phyloP scores from a whole-genome alignment of 768 basidiomycete genomes.

The Mycena maculata region DNA sequence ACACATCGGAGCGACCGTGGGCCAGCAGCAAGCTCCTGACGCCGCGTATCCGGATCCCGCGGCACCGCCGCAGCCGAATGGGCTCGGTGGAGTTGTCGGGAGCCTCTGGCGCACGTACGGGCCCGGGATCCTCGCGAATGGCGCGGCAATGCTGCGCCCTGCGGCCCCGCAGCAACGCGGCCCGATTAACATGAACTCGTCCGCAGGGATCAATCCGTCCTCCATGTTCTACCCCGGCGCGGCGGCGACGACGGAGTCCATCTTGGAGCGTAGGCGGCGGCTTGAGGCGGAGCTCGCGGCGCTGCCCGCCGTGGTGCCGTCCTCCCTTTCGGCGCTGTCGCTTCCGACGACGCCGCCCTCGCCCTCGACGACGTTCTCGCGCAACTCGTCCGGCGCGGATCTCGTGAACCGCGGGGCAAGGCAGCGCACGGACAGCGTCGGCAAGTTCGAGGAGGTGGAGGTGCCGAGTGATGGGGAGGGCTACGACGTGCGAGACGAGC shows the following conservation, averaged over 20 bases:
- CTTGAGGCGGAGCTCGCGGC: constrained; percentile 71
- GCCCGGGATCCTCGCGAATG: constrained; percentile 74
- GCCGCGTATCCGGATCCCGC: constrained; percentile 29
- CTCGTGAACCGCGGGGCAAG: constrained; percentile 42
- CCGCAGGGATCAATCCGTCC: constrained; percentile 42
- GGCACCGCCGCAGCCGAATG: constrained; percentile 23
- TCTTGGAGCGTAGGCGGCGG: constrained; percentile 60
- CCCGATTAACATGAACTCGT: constrained; percentile 42
- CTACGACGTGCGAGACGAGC: constrained; percentile 54
- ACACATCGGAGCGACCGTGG: constrained; percentile 61
- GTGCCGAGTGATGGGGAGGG: constrained; percentile 79
- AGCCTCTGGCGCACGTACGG: constrained; percentile 83
- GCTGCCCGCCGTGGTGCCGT: constrained; percentile 44
- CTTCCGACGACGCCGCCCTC: constrained; percentile 38
- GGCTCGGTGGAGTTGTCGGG: constrained; percentile 53
- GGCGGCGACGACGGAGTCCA: constrained; percentile 44
- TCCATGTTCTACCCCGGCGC: constrained; percentile 35
- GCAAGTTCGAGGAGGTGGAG: constrained; percentile 75
- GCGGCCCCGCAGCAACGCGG: constrained; percentile 50
- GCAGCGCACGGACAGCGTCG: constrained; percentile 54
- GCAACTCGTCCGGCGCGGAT: constrained; percentile 48
- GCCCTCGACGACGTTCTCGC: constrained; percentile 48
- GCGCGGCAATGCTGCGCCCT: constrained; percentile 70
- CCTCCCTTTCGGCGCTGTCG: constrained; percentile 45
- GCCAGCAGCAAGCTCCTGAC: constrained; percentile 50